Percentiles rank a stretch among this genome's conserved stretches.
Evolutionary conservation across 1,139 yeast genomes (phyloP).

Genomic region (Nakaseomyces bracarensis): DNA sequence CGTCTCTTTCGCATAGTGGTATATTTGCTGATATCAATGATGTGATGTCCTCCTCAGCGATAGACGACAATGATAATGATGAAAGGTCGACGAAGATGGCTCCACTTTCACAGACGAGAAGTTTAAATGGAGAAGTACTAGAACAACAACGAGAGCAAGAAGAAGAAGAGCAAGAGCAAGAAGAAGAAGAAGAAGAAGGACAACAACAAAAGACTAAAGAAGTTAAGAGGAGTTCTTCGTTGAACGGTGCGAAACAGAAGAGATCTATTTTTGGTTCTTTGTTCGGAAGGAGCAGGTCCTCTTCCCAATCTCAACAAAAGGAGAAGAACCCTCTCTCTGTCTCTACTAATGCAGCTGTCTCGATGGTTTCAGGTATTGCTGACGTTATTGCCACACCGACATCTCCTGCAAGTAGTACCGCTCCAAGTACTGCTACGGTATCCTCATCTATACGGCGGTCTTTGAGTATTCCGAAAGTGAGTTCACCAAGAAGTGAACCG

Average conservation of each 20-base stretch:
- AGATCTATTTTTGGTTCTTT: constrained; percentile 23
- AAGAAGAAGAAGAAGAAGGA: not conserved
- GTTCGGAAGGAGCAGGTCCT: constrained; percentile 19
- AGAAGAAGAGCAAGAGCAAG: not conserved
- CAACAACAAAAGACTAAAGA: too few relatives aligned
- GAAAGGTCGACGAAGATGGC: not conserved
- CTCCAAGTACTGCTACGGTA: constrained; percentile 1
- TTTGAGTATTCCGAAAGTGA: not conserved
- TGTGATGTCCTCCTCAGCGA: too few relatives aligned
- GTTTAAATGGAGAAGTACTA: too few relatives aligned
- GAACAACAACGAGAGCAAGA: not conserved
- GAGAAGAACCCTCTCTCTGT: not conserved
- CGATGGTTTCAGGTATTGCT: not conserved
- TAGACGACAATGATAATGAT: not conserved
- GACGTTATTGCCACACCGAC: not conserved
- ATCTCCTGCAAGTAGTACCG: not conserved
- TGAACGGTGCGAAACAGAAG: constrained; percentile 15
- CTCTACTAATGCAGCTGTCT: constrained; percentile 1
- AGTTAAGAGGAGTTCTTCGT: constrained; percentile 14
- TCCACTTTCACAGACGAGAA: not conserved
- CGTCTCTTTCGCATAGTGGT: constrained; percentile 5
- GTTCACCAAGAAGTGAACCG: too few relatives aligned
- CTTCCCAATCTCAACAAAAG: constrained; percentile 4
- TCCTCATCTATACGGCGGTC: not conserved
- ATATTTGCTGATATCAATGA: not conserved